phyloP scores from a whole-genome alignment of 2,329 filamentous ascomycete genomes.

The Sclerotinia glacialis region DNA sequence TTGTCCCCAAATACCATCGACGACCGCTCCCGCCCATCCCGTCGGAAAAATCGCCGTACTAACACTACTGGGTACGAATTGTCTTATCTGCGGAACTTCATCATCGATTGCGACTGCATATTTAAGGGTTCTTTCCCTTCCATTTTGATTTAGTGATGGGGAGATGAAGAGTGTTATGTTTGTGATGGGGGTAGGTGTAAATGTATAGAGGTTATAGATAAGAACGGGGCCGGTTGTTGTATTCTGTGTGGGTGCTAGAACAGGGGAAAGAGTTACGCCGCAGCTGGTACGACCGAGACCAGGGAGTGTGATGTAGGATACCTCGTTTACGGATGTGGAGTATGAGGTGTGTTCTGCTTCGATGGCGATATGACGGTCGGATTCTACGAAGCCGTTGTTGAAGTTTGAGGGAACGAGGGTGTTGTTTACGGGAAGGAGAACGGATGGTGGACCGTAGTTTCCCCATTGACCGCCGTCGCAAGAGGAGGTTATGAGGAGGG shows the following conservation, averaged over 20 bases:
- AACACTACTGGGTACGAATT: constrained; percentile 31
- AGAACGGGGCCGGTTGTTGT: constrained; percentile 52
- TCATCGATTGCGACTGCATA: constrained; percentile 50
- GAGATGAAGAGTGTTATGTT: constrained; percentile 51
- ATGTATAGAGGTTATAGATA: constrained; percentile 61
- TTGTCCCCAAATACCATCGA: constrained; percentile 34
- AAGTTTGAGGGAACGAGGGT: constrained; percentile 51
- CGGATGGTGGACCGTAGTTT: constrained; percentile 45
- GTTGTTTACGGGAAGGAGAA: constrained; percentile 55
- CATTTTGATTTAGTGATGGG: constrained; percentile 49
- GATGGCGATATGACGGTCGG: constrained; percentile 55
- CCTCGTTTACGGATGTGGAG: constrained; percentile 43
- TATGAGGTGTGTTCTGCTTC: constrained; percentile 50
- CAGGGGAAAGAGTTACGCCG: constrained; percentile 56
- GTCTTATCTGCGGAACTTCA: constrained; percentile 41
- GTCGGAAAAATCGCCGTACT: constrained; percentile 30
- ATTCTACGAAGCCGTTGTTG: constrained; percentile 58
- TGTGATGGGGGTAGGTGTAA: constrained; percentile 45
- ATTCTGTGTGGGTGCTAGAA: constrained; percentile 49
- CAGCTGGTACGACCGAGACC: constrained; percentile 57
- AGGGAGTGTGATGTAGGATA: constrained; percentile 50
- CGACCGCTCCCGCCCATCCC: constrained; percentile 32
- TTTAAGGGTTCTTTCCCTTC: constrained; percentile 49
- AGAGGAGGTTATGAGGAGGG: constrained; percentile 51
- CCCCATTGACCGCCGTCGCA: constrained; percentile 44